Base-by-base conservation (phyloP, 768 basidiomycete genomes). In the Trametes meyenii region DNA sequence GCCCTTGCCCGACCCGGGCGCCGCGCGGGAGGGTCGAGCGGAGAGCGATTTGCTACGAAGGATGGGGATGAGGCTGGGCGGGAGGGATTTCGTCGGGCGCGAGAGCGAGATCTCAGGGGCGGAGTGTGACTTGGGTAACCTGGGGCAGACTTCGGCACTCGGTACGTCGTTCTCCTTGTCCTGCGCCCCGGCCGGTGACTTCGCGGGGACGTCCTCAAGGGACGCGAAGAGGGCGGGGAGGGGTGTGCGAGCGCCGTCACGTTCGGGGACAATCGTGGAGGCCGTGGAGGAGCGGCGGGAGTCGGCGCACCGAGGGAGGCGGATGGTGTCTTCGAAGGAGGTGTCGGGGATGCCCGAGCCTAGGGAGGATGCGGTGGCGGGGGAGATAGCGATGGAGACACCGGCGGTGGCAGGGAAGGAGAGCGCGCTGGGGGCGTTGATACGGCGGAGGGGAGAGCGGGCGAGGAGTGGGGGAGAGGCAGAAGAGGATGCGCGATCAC, bases 31-130 rank as follows among this genome's bases (percentile, higher is more conserved):
- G 3, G 40, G 14, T 42, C n/a, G 3, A 5, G 52, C 40, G 8
- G 52, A 53, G 40, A 53, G 52, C 40, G 52, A 53, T 19, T 55
- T 55, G 53, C 53, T 55, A 5, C 53, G 39, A 2, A 52, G 52
- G 43, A 55, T 19, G 24, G 53, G 53, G 17, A 55, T 55, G 10
- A 42, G 53, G 29, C 53, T 55, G 13, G 53, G 53, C 1, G 53
- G 53, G 16, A 55, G 53, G n/a, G 23, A 23, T 19, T 33, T 44
- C 3, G 43, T 33, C 6, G 19, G 17, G 10, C 36, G 35, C 44
- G 50, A 40, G 44, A 19, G 44, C 44, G 44, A 45, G 44, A 11
- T 33, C 29, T 10, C 17, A 4, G 44, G 44, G 14, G 53, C 53
- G 13, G 53, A 55, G 24, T n/a, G 39, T 2, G 42, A 55, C 10